Evolutionary conservation across 2,329 filamentous ascomycete species (phyloP).

Genomic region (Rhynchosporium secalis): DNA sequence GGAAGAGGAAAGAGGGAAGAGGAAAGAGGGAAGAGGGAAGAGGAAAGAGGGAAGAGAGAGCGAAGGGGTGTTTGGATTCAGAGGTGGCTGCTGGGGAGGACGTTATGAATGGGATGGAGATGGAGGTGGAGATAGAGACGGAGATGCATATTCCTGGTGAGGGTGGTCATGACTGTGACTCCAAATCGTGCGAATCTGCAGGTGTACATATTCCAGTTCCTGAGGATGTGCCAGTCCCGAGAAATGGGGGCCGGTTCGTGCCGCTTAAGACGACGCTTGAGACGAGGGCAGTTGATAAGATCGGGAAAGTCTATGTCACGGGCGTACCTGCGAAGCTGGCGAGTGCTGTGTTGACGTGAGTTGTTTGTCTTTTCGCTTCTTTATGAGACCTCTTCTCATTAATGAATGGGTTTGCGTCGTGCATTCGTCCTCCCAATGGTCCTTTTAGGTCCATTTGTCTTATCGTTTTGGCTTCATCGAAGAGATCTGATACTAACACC

Average conservation of each 20-base stretch:
- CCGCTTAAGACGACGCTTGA: conserved; percentile 66
- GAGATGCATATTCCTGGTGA: background rate
- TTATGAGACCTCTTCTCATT: background rate
- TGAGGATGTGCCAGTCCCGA: background rate
- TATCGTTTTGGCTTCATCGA: background rate
- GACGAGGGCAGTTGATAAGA: conserved; percentile 57
- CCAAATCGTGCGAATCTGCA: background rate
- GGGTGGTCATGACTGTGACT: background rate
- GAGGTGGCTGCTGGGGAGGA: background rate
- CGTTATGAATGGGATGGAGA: background rate
- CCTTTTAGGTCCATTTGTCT: background rate
- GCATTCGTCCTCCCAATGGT: too few relatives aligned
- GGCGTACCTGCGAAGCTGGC: conserved; percentile 70
- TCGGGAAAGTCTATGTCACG: conserved; percentile 68
- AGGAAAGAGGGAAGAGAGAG: too few relatives aligned
- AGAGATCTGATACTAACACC: conserved; percentile 25
- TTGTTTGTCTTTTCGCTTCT: conserved; percentile 27
- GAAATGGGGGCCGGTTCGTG: conserved; percentile 44
- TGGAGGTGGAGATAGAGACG: background rate
- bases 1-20: too few relatives aligned
- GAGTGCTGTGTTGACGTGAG: conserved; percentile 71
- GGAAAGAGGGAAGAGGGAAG: too few relatives aligned
- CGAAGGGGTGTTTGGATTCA: background rate
- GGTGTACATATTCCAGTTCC: too few relatives aligned
- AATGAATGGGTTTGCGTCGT: too few relatives aligned